Conservation (phyloP, 2,329 filamentous ascomycete species). For the Plenodomus tracheiphilus region DNA sequence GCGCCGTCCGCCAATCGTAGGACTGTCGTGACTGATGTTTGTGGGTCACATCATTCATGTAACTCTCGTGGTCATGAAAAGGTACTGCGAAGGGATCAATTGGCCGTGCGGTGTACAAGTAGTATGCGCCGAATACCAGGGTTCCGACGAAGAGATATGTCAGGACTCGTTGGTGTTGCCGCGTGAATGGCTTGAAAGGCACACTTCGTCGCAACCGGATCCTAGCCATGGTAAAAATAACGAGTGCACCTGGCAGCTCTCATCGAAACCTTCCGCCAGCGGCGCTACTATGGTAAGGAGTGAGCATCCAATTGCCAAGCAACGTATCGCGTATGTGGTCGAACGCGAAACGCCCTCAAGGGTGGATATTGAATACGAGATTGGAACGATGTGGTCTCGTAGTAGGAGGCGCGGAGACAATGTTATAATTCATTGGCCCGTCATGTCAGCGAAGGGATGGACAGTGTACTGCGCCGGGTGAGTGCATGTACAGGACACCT, state of each 20-base stretch:
- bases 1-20: constrained; percentile 49
- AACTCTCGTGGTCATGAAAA: constrained; percentile 31
- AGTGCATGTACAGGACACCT: neutral
- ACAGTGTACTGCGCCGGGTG: neutral
- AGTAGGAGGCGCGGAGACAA: neutral
- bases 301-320: neutral
- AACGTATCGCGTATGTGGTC: neutral
- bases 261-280: neutral
- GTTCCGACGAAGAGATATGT: constrained; percentile 28
- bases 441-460: neutral
- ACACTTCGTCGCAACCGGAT: constrained; percentile 31
- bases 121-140: constrained; percentile 30
- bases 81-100: constrained; percentile 35
- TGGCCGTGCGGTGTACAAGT: constrained; percentile 31
- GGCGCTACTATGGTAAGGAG: neutral
- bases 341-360: neutral
- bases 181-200: constrained; percentile 31
- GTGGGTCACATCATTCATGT: constrained; percentile 34
- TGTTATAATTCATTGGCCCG: neutral
- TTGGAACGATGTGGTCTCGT: neutral
- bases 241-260: neutral
- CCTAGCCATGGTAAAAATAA: constrained; percentile 28
- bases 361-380: neutral
- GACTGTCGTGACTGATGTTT: constrained; percentile 24
- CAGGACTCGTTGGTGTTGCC: constrained; percentile 34